Base-by-base conservation (phyloP, 441 rosid species). In the Euphorbia schlechtendalii region DNA sequence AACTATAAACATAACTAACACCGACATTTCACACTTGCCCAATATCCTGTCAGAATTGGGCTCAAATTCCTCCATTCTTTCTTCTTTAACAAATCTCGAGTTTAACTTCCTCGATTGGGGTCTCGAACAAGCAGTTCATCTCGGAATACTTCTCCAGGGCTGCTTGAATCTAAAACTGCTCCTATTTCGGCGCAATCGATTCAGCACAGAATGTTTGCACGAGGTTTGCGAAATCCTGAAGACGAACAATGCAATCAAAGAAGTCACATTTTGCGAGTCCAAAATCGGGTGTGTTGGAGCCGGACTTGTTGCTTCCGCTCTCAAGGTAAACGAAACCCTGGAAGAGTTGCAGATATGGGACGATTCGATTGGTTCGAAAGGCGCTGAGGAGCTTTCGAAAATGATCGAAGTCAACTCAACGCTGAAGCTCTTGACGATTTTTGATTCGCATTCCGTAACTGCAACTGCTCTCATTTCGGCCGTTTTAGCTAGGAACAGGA, bases 261-360 rank as follows among this genome's bases (percentile, higher is more conserved):
- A 86, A 81, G 48, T 94, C 34, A 71, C 77, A 73, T 80, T 91
- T 68, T 65, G 71, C 8, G 94, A 85, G 68, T 89, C 90, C 3
- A 66, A 77, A 5, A 73, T 94, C 12, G 90, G 90, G 46, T 57
- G 64, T 15, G 66, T 55, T 52, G 96, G 99, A 63, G 96, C 96
- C 65, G 68, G 83, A 28, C 66, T 84, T 51, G 62, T 91, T 9
- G 96, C 90, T 11, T 73, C 77, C 14, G 90, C 96, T 65, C 86
- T 90, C 17, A 79, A 67, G 78, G 74, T 71, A 59, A 94, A 87
- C 71, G 90, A 81, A 32, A 74, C 78, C 66, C 65, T 90, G 81
- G 96, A 94, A 63, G 99, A 91, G 78, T 54, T 89, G 73, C 97
- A 91, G 80, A 86, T 94, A 77, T 87, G 96, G 96, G 96, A 94